phyloP scores from a whole-genome alignment of 2,329 filamentous ascomycete species.

The Nigrospora osmanthi region DNA sequence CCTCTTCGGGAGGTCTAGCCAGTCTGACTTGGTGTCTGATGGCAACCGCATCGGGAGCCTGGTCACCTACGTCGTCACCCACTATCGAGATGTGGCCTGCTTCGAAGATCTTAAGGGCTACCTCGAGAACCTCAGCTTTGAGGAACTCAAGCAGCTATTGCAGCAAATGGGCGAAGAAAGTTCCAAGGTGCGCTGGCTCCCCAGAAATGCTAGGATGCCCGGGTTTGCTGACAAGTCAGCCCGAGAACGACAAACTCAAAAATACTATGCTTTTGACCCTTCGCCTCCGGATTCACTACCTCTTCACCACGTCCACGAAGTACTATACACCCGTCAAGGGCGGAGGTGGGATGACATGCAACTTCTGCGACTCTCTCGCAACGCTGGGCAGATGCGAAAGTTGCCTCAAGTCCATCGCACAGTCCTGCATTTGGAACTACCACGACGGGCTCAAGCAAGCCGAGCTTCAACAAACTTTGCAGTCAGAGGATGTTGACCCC shows the following conservation, averaged over 20 bases:
- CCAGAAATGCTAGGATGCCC: not conserved
- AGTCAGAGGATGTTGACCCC: slow-evolving; percentile 11
- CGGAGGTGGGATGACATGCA: not conserved
- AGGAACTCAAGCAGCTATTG: slow-evolving; percentile 29
- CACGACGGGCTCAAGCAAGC: slow-evolving; percentile 7
- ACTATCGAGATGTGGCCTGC: slow-evolving; percentile 27
- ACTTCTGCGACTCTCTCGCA: not conserved
- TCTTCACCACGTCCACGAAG: slow-evolving; percentile 1
- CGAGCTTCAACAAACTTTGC: slow-evolving; percentile 5
- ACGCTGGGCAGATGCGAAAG: slow-evolving; percentile 5
- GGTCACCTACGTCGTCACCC: slow-evolving; percentile 25
- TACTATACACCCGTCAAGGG: not conserved
- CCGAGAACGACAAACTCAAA: slow-evolving; percentile 2
- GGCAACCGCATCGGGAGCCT: slow-evolving; percentile 18
- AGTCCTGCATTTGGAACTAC: slow-evolving; percentile 12
- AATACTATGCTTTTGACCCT: slow-evolving; percentile 1
- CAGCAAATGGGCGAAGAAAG: slow-evolving; percentile 15
- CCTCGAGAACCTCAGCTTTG: slow-evolving; percentile 29
- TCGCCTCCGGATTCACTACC: slow-evolving; percentile 3
- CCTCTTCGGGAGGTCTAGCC: slow-evolving; percentile 2
- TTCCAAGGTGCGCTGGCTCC: slow-evolving; percentile 16
- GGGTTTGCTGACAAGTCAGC: not conserved
- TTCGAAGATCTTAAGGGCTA: slow-evolving; percentile 41
- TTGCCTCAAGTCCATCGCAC: slow-evolving; percentile 14
- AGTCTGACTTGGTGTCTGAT: not conserved